These are phyloP conservation scores for Suillus placidus DNA, from an alignment of 768 basidiomycete genomes.

Conservation along the genomic window DNA sequence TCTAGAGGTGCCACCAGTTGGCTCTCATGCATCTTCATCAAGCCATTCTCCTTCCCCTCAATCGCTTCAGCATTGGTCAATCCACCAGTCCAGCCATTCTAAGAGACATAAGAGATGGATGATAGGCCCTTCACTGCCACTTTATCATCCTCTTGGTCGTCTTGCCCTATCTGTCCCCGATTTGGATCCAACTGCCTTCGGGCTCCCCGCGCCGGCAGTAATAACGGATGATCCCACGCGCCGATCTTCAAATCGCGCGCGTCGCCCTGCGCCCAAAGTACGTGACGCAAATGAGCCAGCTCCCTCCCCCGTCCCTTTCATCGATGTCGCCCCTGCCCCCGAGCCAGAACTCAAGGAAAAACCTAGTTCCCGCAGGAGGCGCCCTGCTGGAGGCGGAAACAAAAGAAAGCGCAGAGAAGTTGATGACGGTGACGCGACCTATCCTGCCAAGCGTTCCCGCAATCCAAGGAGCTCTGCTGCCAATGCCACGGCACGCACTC, in stretches of 20 bases:
- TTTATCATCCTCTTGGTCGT: conserved; percentile 68
- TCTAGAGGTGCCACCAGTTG: conserved; percentile 23
- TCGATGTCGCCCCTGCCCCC: conserved; percentile 28
- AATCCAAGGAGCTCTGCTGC: conserved; percentile 45
- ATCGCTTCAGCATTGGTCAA: conserved; percentile 16
- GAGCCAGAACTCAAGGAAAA: conserved; percentile 45
- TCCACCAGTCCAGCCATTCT: conserved; percentile 11
- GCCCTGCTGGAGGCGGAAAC: conserved; percentile 41
- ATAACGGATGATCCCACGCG: conserved; percentile 46
- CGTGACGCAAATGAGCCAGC: conserved; percentile 50
- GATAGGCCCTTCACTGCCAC: conserved; percentile 50
- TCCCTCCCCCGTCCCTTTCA: conserved; percentile 18
- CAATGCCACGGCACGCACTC: conserved; percentile 22
- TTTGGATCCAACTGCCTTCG: conserved; percentile 59
- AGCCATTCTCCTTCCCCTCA: conserved; percentile 19
- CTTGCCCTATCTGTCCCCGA: conserved; percentile 69
- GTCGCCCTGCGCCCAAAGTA: conserved; percentile 51
- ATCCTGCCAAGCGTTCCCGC: conserved; percentile 70
- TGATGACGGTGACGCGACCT: conserved; percentile 67
- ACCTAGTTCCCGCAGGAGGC: conserved; percentile 54
- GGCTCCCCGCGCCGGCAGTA: conserved; percentile 50
- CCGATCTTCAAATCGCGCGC: conserved; percentile 48
- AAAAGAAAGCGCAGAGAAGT: conserved; percentile 62
- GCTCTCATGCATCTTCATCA: conserved; percentile 19
- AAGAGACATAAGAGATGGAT: conserved; percentile 23